Conservation (phyloP, 1,139 yeast genomes). For the Geotrichum aggregatum region DNA sequence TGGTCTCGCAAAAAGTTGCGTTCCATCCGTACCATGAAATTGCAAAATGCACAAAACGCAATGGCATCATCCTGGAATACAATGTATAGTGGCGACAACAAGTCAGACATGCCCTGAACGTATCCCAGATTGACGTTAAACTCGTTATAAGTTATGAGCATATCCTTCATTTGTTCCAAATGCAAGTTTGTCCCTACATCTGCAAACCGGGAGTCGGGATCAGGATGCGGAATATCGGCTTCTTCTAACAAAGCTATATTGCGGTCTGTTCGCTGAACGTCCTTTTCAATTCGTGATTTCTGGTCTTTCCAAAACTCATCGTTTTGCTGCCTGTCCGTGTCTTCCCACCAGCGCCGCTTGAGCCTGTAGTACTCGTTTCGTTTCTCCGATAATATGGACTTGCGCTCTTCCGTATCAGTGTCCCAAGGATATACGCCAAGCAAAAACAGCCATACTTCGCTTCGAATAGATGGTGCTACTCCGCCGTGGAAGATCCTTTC, state of each 20-base stretch:
- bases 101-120: conserved; percentile 97
- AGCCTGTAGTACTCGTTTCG: conserved; percentile 61
- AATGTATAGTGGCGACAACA: conserved; percentile 80
- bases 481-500: conserved; percentile 90
- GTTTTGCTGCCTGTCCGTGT: conserved; percentile 51
- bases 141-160: conserved; percentile 80
- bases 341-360: conserved; percentile 66
- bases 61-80: conserved; percentile 71
- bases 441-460: conserved; percentile 81
- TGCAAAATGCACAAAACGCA: conserved; percentile 83
- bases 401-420: conserved; percentile 64
- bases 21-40: conserved; percentile 93
- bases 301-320: conserved; percentile 87
- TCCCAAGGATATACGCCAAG: conserved; percentile 89
- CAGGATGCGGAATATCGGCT: conserved; percentile 48
- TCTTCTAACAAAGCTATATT: conserved; percentile 61
- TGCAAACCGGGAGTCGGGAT: conserved; percentile 50
- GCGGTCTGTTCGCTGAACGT: conserved; percentile 88
- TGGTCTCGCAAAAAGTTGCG: conserved; percentile 88
- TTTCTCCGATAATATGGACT: conserved; percentile 53
- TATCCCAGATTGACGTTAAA: conserved; percentile 81
- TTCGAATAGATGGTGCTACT: conserved; percentile 54
- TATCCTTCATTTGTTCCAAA: conserved; percentile 66
- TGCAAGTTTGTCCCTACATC: conserved; percentile 60
- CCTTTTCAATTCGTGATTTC: conserved; percentile 84